Evolutionary conservation across 1,284 basidiomycete species (phyloP).

Genomic region (Ustilago trichophora): DNA sequence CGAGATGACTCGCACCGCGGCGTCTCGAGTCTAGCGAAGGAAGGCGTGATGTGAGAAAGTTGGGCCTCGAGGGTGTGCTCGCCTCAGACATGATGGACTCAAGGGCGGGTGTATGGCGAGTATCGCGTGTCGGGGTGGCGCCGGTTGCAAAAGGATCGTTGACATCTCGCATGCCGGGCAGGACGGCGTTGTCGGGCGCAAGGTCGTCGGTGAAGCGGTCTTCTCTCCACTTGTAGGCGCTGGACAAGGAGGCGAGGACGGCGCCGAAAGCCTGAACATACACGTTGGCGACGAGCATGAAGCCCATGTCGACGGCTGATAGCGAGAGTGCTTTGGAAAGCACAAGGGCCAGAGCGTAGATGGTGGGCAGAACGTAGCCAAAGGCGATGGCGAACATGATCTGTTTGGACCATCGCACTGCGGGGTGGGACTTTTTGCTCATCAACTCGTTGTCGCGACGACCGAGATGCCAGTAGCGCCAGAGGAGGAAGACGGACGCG

Average conservation of each 20-base stretch:
- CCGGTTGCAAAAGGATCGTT: constrained; percentile 16
- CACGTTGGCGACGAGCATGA: constrained; percentile 53
- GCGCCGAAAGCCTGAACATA: constrained; percentile 50
- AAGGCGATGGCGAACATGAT: constrained; percentile 43
- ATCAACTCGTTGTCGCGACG: constrained; percentile 40
- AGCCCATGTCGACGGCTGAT: constrained; percentile 33
- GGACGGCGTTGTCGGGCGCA: constrained; percentile 39
- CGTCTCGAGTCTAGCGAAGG: constrained; percentile 18
- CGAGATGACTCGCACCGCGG: background rate
- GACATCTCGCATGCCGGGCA: constrained; percentile 28
- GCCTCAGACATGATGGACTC: constrained; percentile 13
- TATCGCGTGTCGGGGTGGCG: background rate
- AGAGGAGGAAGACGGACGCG: constrained; percentile 33
- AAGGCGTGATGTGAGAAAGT: constrained; percentile 19
- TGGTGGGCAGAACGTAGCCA: constrained; percentile 39
- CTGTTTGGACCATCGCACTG: constrained; percentile 30
- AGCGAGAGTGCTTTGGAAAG: constrained; percentile 24
- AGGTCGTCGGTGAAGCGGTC: constrained; percentile 43
- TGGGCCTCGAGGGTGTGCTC: constrained; percentile 12
- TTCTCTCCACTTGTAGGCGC: constrained; percentile 47
- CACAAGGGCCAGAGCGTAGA: constrained; percentile 40
- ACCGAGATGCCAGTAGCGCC: constrained; percentile 47
- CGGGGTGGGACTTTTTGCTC: constrained; percentile 17
- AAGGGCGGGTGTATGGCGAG: constrained; percentile 2
- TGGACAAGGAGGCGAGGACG: constrained; percentile 38